Percentiles rank a stretch among this genome's conserved stretches.
Conservation (phyloP, 2,329 filamentous ascomycete species). For the Fusarium tanahbumbuense region DNA sequence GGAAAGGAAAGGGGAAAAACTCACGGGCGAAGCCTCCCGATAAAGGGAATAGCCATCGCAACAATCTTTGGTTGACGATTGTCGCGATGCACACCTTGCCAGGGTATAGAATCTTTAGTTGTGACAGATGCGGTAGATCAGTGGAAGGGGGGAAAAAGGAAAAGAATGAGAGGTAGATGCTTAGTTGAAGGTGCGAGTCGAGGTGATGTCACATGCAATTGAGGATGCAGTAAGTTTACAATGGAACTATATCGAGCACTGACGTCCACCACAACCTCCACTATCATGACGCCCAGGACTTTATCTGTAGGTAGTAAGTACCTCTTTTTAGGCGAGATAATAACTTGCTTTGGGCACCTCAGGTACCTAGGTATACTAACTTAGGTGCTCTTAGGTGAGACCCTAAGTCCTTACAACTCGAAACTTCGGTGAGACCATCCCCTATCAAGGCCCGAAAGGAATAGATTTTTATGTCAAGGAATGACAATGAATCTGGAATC, state of each 20-base stretch:
- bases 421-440: constrained; percentile 17
- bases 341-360: not conserved
- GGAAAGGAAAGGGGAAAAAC: constrained; percentile 42
- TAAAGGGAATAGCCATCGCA: constrained; percentile 64
- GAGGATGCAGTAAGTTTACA: constrained; percentile 5
- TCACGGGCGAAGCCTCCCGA: constrained; percentile 65
- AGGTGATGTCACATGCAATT: constrained; percentile 49
- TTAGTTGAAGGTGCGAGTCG: constrained; percentile 12
- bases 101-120: constrained; percentile 6
- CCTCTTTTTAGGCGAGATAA: constrained; percentile 28
- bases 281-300: constrained; percentile 31
- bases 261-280: constrained; percentile 11
- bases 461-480: not conserved
- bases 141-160: constrained; percentile 3
- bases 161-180: constrained; percentile 2
- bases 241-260: constrained; percentile 16
- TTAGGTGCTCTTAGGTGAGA: not conserved
- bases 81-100: constrained; percentile 17
- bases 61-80: constrained; percentile 15
- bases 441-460: not conserved
- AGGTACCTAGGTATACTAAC: not conserved
- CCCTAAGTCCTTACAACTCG: not conserved
- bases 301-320: constrained; percentile 12
- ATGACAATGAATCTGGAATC: constrained; percentile 8
- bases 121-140: constrained; percentile 14